phyloP scores from a whole-genome alignment of 2,329 filamentous ascomycete genomes.

The Cercospora citrullina region DNA sequence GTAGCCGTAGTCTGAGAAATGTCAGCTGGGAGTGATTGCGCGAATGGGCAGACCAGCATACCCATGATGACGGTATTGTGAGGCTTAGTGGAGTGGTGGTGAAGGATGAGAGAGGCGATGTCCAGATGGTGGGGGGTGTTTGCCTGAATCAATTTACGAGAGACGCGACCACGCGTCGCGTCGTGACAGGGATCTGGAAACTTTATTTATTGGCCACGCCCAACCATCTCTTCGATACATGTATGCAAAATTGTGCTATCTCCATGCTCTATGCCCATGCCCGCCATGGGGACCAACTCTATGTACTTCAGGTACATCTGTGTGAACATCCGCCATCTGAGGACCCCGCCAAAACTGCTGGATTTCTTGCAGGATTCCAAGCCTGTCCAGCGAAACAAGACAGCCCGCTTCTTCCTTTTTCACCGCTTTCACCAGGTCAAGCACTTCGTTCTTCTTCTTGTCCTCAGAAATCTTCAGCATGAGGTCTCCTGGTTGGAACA shows the following conservation, averaged over 20 bases:
- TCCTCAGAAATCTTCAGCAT: background rate
- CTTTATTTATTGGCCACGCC: background rate
- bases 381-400: background rate
- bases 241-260: background rate
- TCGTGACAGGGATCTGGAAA: background rate
- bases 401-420: background rate
- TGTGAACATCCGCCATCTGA: background rate
- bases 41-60: background rate
- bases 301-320: background rate
- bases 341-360: background rate
- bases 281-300: background rate
- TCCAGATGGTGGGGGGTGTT: background rate
- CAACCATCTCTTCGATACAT: background rate
- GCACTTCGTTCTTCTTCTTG: background rate
- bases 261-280: background rate
- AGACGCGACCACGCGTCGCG: conserved; percentile 4
- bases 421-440: background rate
- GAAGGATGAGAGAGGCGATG: background rate
- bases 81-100: background rate
- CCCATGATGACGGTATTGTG: conserved; percentile 17
- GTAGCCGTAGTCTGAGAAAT: conserved; percentile 47
- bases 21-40: background rate
- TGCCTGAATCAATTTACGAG: background rate
- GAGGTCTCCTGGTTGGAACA: background rate
- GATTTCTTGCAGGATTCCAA: background rate